These are phyloP conservation scores for Alternaria rosae DNA, from an alignment of 2,329 filamentous ascomycete genomes.

Conservation along the genomic window DNA sequence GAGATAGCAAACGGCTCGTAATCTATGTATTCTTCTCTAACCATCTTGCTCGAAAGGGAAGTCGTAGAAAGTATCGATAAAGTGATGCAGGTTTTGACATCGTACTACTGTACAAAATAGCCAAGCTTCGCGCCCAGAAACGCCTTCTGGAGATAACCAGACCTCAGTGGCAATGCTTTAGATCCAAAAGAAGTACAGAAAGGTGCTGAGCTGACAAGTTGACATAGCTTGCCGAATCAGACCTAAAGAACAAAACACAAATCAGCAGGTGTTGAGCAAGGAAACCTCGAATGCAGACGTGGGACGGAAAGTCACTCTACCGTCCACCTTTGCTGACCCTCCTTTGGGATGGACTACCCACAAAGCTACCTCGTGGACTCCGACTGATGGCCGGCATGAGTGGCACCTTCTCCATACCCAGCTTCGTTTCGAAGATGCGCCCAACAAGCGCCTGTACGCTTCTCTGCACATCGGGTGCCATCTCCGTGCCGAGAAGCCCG, in stretches of 20 bases:
- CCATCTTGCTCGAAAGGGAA: background rate
- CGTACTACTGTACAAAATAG: background rate
- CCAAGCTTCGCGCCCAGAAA: background rate
- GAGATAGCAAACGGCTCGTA: background rate
- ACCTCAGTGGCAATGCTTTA: background rate
- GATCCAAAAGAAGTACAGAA: background rate
- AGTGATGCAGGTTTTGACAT: background rate
- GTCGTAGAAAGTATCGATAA: background rate
- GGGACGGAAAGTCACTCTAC: constrained; percentile 2
- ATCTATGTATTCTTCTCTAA: background rate
- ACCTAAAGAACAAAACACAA: background rate
- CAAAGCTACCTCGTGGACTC: constrained; percentile 34
- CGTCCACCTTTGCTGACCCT: constrained; percentile 17
- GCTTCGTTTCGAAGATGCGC: constrained; percentile 74
- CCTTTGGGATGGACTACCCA: constrained; percentile 27
- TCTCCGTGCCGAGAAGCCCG: constrained; percentile 81
- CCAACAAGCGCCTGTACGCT: constrained; percentile 80
- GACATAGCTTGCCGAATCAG: background rate
- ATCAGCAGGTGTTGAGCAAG: background rate
- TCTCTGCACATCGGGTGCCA: constrained; percentile 78
- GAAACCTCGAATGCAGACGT: background rate
- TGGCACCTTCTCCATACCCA: constrained; percentile 29
- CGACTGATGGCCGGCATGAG: constrained; percentile 33
- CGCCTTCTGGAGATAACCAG: background rate
- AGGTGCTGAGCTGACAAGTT: background rate